Conservation (phyloP, 441 rosid genomes). For the Erodium trifolium region DNA sequence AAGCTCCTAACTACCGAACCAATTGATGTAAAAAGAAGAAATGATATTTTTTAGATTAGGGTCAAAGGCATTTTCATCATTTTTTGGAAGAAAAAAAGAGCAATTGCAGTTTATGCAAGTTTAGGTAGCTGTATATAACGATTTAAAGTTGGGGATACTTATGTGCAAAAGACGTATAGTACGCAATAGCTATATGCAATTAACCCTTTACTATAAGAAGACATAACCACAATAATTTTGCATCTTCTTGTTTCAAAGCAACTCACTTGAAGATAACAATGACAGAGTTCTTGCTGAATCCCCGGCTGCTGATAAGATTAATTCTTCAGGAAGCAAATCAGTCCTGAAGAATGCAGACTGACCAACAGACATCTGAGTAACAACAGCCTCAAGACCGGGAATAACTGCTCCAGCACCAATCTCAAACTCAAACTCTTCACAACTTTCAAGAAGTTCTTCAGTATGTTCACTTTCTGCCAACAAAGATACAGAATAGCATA, state of each 20-base stretch:
- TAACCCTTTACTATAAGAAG: too few relatives aligned
- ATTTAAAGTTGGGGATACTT: too few relatives aligned
- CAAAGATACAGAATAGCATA: slow-evolving; percentile 57
- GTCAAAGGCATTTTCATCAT: too few relatives aligned
- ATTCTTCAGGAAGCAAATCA: slow-evolving; percentile 38
- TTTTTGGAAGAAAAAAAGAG: too few relatives aligned
- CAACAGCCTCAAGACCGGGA: slow-evolving; percentile 53
- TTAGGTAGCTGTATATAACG: too few relatives aligned
- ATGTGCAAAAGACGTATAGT: too few relatives aligned
- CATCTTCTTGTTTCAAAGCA: slow-evolving; percentile 2
- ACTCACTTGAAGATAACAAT: slow-evolving; percentile 56
- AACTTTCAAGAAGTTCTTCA: slow-evolving; percentile 72
- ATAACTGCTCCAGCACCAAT: slow-evolving; percentile 69
- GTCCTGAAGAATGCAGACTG: slow-evolving; percentile 52
- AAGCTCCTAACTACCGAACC: too few relatives aligned
- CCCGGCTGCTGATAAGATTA: slow-evolving; percentile 52
- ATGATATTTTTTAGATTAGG: too few relatives aligned
- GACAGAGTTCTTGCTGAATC: slow-evolving; percentile 39
- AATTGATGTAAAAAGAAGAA: too few relatives aligned
- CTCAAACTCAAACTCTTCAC: slow-evolving; percentile 84
- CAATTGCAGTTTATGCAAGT: too few relatives aligned
- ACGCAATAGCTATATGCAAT: too few relatives aligned
- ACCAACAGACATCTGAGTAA: slow-evolving; percentile 74
- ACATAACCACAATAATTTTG: too few relatives aligned
- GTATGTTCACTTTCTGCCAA: slow-evolving; percentile 30